phyloP scores from a whole-genome alignment of 2,329 filamentous ascomycete genomes.

The Colletotrichum brevisporum region DNA sequence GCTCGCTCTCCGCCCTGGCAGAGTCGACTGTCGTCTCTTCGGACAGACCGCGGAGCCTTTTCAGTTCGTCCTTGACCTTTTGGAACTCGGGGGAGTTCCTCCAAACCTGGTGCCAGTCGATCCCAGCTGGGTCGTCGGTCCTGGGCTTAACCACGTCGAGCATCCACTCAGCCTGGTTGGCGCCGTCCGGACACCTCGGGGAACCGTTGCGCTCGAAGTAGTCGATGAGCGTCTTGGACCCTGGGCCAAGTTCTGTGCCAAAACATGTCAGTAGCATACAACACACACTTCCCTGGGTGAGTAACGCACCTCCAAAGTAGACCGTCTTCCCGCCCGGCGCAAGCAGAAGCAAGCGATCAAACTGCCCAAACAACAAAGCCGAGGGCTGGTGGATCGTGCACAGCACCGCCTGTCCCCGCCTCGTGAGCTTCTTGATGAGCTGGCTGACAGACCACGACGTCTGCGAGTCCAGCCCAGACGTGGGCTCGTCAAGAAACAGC shows the following conservation, averaged over 20 bases:
- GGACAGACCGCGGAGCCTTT: constrained; percentile 44
- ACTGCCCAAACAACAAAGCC: constrained; percentile 58
- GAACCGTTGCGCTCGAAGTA: constrained; percentile 76
- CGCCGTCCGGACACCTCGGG: constrained; percentile 63
- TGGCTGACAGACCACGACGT: constrained; percentile 82
- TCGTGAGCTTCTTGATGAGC: constrained; percentile 75
- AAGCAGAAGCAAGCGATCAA: constrained; percentile 69
- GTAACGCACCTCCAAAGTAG: constrained; percentile 67
- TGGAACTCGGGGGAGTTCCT: constrained; percentile 47
- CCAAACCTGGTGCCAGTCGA: constrained; percentile 53
- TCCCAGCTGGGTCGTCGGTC: constrained; percentile 54
- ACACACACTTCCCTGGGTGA: constrained; percentile 20
- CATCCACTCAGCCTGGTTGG: constrained; percentile 80
- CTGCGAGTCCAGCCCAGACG: constrained; percentile 81
- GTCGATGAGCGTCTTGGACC: constrained; percentile 62
- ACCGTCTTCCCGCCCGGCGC: constrained; percentile 70
- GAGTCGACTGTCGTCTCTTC: too few relatives aligned
- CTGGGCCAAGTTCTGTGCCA: constrained; percentile 49
- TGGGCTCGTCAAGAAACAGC: constrained; percentile 85
- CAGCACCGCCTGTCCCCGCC: constrained; percentile 58
- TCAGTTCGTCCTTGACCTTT: constrained; percentile 46
- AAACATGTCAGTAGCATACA: neutral
- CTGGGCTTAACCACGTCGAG: constrained; percentile 59
- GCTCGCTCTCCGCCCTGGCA: constrained; percentile 50
- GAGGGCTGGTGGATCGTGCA: constrained; percentile 64